Evolutionary conservation across 1,284 basidiomycete species (phyloP), one percentile per base, ranked within the genome.

Genomic region (Takashimella tepidaria): DNA sequence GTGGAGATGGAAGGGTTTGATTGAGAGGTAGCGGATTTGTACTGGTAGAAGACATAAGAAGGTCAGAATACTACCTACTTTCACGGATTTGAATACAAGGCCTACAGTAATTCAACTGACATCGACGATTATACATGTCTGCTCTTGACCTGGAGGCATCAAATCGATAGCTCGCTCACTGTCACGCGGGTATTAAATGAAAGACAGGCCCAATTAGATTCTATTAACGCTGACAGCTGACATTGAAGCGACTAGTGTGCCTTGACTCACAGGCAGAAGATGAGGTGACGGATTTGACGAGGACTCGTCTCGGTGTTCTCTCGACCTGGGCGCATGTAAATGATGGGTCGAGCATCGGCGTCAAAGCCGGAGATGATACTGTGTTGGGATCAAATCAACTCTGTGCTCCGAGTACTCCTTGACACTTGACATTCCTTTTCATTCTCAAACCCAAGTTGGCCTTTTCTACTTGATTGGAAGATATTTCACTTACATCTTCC

Each of bases 111-210:
- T 2, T 22, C 5, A 4, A 55, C 69, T 62, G 49, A 72, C 70
- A 73, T 91, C 89, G 31, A 91, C 86, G 43, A 91, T 78, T 68
- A 91, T 89, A 43, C 85, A 82, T 19, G 90, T 78, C 16, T 85
- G 84, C 67, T 90, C 88, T 68, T 89, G 87, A 10, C 85, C 86
- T 0, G 82, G 82, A 0, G 89, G 88, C 85, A 88, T 88, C 50
- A 91, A 72, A 69, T 92, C 89, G 67, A 88, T 88, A 1, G 88
- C 88, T 23, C 89, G 84, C 74, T 91, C 89, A 55, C 88, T 89
- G 42, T 11, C 52, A 50, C 69, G 47, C n/a, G n/a, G n/a, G n/a
- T n/a, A n/a, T n/a, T n/a, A n/a, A n/a, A 57, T 48, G 13, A 52
- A 8, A 43, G 19, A 27, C 47, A 45, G 24, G 20, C 12, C n/a